Evolutionary conservation across 306 rosid species (phyloP), one percentile per base, ranked within the genome.

Genomic region (Erythrophleum fordii): DNA sequence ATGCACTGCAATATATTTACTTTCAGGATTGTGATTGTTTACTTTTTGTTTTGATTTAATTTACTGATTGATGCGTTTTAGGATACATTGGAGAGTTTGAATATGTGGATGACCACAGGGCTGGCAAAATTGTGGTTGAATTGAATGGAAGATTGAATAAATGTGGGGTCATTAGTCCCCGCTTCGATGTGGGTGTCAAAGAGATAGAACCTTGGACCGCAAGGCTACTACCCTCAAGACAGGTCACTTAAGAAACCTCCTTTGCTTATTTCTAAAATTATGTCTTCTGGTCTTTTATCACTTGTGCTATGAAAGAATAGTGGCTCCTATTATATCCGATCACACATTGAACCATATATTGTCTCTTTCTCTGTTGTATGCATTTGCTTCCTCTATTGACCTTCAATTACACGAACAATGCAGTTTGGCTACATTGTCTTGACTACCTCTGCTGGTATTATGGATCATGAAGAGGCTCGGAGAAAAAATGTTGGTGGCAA

Each of bases 51-150:
- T 35, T 58, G 77, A 26, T 65, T 34, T 77, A 20, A 0, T 35
- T 14, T 46, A 3, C 28, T 22, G 4, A 3, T 39, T 41, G 22
- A 10, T 55, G 17, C 52, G 60, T 60, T 66, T 16, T 79, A 83
- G 86, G 86, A 34, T 83, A 83, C 80, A 83, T 83, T 79, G 83
- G 86, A 4, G 86, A 83, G 86, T 83, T 83, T 37, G 86, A 83
- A 82, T 83, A 79, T 41, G 86, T 83, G 41, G 86, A 83, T 59
- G 86, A 83, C 75, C 86, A 83, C 69, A 73, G 86, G 78, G 68
- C 86, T 73, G 86, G 86, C 18, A 83, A 83, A 68, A 83, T 83
- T 66, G 86, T 83, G 45, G 86, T 83, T 73, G 86, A 83, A 60
- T 61, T 83, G 77, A 83, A 83, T 56, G 86, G 86, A n/a, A 66